phyloP scores from a whole-genome alignment of 805 yeast species.

The Candida argentea region DNA sequence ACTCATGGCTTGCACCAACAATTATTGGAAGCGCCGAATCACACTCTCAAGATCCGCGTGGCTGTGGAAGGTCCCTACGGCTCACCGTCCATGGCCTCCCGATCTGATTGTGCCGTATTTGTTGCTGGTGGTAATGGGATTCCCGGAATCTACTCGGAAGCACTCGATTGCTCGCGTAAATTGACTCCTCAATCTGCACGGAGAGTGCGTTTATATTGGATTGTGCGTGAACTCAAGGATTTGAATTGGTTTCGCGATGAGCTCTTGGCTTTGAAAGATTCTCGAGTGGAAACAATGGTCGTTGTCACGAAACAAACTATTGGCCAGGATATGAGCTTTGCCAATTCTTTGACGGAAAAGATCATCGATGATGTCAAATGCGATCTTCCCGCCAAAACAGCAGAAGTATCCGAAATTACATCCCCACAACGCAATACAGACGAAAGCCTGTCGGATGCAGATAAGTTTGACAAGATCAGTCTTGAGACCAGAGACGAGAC shows the following conservation, averaged over 20 bases:
- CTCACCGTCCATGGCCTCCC: constrained; percentile 31
- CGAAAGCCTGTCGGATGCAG: too few species aligned
- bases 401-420: too few species aligned
- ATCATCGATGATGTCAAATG: too few species aligned
- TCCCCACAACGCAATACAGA: too few species aligned
- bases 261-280: constrained; percentile 13
- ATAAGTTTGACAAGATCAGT: too few species aligned
- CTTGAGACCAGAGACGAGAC: too few species aligned
- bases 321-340: too few species aligned
- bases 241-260: constrained; percentile 41
- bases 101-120: constrained; percentile 37
- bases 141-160: constrained; percentile 44
- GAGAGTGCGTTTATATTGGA: constrained; percentile 41
- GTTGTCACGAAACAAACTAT: constrained; percentile 16
- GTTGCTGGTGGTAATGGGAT: constrained; percentile 59
- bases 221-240: constrained; percentile 42
- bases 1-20: constrained; percentile 26
- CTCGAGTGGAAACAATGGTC: constrained; percentile 18
- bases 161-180: constrained; percentile 9
- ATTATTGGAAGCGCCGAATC: constrained; percentile 16
- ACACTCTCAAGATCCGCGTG: constrained; percentile 23
- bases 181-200: constrained; percentile 6
- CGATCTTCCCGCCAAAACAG: too few species aligned
- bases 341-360: too few species aligned
- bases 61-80: constrained; percentile 59